phyloP scores from a whole-genome alignment of 2,329 filamentous ascomycete species.

The Aciculosporium take region DNA sequence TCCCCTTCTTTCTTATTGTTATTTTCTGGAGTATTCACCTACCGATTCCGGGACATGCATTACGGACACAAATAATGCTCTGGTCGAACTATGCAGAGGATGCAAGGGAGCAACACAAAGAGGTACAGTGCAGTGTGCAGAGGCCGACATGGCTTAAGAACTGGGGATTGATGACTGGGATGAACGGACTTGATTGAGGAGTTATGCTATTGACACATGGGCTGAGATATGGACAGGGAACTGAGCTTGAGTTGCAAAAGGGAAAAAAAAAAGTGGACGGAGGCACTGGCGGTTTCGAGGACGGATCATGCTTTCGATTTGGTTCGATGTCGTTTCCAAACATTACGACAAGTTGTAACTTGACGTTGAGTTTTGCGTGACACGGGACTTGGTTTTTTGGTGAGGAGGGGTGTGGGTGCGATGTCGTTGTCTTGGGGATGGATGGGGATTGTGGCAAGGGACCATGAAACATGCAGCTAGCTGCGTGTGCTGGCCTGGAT shows the following conservation, averaged over 20 bases:
- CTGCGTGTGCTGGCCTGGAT: no score
- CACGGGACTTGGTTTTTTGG: background rate
- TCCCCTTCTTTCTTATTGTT: background rate
- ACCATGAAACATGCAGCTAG: background rate
- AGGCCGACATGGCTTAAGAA: background rate
- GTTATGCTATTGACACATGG: background rate
- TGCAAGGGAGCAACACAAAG: background rate
- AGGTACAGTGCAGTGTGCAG: background rate
- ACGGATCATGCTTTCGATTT: background rate
- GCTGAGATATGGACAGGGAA: background rate
- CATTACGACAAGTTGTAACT: background rate
- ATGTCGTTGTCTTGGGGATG: background rate
- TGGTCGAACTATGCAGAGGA: background rate
- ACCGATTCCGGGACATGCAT: background rate
- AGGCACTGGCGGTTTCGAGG: background rate
- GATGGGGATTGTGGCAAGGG: background rate
- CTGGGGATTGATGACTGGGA: background rate
- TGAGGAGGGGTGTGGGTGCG: background rate
- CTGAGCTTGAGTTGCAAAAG: background rate
- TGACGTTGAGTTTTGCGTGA: background rate
- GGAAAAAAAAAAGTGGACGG: no score
- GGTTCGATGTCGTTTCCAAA: background rate
- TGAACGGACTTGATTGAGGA: background rate
- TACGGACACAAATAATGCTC: background rate
- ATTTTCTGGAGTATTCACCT: background rate